Evolutionary conservation across 305 asterid genomes (phyloP).

Genomic region (Fraxinus paxiana): DNA sequence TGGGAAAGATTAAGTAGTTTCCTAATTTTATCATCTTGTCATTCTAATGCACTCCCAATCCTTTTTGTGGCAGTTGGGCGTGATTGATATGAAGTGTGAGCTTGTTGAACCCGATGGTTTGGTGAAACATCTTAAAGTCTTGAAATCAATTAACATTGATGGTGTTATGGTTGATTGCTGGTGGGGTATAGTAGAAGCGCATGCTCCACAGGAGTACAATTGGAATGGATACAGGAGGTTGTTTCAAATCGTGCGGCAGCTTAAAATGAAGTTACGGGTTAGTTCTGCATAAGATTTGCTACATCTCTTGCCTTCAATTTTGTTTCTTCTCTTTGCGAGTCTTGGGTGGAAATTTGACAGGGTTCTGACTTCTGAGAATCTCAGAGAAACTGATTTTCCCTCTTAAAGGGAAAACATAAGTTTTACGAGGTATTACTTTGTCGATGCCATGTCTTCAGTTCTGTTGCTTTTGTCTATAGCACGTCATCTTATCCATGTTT

Average conservation of each 20-base stretch:
- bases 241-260: slow-evolving; percentile 67
- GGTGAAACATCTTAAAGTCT: slow-evolving; percentile 62
- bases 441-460: background rate
- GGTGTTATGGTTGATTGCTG: slow-evolving; percentile 91
- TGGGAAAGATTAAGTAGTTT: slow-evolving; percentile 14
- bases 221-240: slow-evolving; percentile 77
- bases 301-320: background rate
- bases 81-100: slow-evolving; percentile 76
- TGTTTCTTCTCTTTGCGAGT: background rate
- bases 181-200: slow-evolving; percentile 96
- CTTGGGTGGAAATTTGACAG: background rate
- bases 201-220: slow-evolving; percentile 74
- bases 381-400: background rate
- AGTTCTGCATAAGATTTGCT: slow-evolving; percentile 16
- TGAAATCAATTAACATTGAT: slow-evolving; percentile 69
- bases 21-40: background rate
- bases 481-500: background rate
- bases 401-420: background rate
- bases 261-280: slow-evolving; percentile 74
- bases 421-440: background rate
- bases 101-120: slow-evolving; percentile 83
- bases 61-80: slow-evolving; percentile 60
- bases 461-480: background rate
- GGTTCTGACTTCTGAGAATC: background rate
- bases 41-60: slow-evolving; percentile 13